A percentile compares a stretch with the other conserved stretches of the same genome.
Conservation (phyloP, 2,329 filamentous ascomycete genomes). For the Fusarium tricinctum region DNA sequence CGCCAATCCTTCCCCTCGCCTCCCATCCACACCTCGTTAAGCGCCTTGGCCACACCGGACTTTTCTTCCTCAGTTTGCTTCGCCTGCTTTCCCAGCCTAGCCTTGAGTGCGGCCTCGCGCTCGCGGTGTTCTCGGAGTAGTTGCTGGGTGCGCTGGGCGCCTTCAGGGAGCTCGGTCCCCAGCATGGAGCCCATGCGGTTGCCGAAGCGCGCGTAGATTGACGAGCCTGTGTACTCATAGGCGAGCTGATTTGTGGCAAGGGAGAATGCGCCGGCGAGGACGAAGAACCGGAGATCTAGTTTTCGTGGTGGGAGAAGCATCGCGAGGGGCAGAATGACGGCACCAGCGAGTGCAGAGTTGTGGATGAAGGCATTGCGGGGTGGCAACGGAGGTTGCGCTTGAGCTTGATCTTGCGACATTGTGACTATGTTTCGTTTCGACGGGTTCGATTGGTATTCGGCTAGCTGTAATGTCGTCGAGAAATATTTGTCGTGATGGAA, state of each 20-base stretch:
- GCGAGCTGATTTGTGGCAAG: conserved; percentile 69
- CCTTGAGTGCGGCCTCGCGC: conserved; percentile 53
- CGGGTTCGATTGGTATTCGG: not conserved
- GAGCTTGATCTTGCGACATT: conserved; percentile 51
- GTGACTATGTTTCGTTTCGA: conserved; percentile 2
- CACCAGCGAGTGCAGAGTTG: conserved; percentile 63
- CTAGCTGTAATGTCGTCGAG: not conserved
- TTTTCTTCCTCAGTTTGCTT: conserved; percentile 49
- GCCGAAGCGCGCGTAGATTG: conserved; percentile 63
- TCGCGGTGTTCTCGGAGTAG: conserved; percentile 63
- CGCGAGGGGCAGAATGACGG: conserved; percentile 62
- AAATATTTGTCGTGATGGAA: conserved; percentile 10
- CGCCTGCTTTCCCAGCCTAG: conserved; percentile 32
- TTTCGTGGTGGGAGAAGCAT: conserved; percentile 67
- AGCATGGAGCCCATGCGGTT: conserved; percentile 61
- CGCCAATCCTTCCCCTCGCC: conserved; percentile 68
- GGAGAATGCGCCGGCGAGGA: conserved; percentile 65
- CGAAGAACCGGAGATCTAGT: conserved; percentile 64
- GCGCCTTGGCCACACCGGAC: conserved; percentile 51
- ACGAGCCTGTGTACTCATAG: conserved; percentile 69
- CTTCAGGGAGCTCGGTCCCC: conserved; percentile 69
- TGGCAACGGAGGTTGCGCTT: conserved; percentile 49
- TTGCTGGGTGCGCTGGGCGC: conserved; percentile 62
- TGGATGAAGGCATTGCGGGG: conserved; percentile 58
- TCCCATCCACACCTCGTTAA: conserved; percentile 71